A percentile compares a stretch with the other conserved stretches of the same genome.
Conservation (phyloP, 208 protist genomes). For the Crithidia fasciculata region DNA sequence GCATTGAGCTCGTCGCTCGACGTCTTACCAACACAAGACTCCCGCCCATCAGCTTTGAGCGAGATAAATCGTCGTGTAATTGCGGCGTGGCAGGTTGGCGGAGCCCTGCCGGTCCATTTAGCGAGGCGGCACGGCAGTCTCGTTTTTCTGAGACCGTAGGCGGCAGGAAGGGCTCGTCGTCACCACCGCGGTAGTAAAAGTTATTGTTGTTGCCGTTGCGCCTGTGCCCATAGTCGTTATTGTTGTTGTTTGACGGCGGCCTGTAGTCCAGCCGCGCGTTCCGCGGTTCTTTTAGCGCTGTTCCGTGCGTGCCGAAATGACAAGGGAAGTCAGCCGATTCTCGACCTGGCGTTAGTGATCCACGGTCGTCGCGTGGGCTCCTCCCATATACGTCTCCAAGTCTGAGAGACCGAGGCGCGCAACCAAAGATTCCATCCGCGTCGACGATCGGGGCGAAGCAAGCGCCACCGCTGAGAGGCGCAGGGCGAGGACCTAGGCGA, state of each 20-base stretch:
- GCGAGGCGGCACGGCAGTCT: background rate
- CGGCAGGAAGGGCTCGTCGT: background rate
- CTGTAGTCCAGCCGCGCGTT: background rate
- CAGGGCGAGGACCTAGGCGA: background rate
- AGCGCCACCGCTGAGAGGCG: background rate
- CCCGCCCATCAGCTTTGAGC: background rate
- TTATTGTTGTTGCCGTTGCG: background rate
- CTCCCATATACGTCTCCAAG: background rate
- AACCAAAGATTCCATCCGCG: background rate
- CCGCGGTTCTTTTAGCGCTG: background rate
- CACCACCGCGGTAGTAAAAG: background rate
- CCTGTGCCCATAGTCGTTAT: too few relatives aligned
- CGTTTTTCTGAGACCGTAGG: background rate
- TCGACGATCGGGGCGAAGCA: background rate
- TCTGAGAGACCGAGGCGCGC: background rate
- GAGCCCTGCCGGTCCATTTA: background rate
- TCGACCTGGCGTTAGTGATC: background rate
- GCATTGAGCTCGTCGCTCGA: background rate
- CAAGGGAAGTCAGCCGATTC: background rate
- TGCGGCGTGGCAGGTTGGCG: background rate
- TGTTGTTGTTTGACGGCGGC: too few relatives aligned
- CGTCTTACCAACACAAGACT: background rate
- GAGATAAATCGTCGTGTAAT: background rate
- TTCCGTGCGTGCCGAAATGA: background rate
- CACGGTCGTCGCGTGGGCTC: background rate